A percentile compares a stretch with the other conserved stretches of the same genome.
Conservation (phyloP, 495 filamentous ascomycete genomes). For the Aspergillus saccharolyticus region DNA sequence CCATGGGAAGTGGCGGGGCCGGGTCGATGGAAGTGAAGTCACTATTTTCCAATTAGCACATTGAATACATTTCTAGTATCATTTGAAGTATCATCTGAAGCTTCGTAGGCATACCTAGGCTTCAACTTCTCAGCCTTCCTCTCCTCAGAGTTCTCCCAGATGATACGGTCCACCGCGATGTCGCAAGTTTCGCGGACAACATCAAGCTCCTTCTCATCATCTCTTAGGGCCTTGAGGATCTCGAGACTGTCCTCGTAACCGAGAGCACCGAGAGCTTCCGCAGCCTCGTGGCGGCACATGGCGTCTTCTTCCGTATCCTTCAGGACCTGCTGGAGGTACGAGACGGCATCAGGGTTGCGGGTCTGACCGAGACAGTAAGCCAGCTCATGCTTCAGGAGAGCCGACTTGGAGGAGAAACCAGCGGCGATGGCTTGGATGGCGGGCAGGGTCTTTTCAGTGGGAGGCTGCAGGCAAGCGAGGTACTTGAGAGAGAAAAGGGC, state of each 20-base stretch:
- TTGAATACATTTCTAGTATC: background rate
- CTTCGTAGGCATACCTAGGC: constrained; percentile 54
- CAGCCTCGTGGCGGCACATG: constrained; percentile 96
- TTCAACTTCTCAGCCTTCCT: constrained; percentile 68
- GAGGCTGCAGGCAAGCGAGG: constrained; percentile 65
- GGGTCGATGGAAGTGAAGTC: constrained; percentile 95
- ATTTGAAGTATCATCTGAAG: background rate
- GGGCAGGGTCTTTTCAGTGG: constrained; percentile 55
- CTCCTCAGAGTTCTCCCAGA: constrained; percentile 81
- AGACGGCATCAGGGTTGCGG: constrained; percentile 64
- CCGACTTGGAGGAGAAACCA: constrained; percentile 77
- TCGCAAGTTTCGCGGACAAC: constrained; percentile 95
- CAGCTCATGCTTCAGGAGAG: constrained; percentile 87
- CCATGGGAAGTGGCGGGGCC: constrained; percentile 76
- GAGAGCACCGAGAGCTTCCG: constrained; percentile 89
- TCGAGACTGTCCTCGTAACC: constrained; percentile 66
- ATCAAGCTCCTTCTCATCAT: constrained; percentile 63
- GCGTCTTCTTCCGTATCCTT: constrained; percentile 73
- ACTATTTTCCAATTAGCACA: constrained; percentile 40
- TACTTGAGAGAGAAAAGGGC: constrained; percentile 97
- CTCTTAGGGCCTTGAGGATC: constrained; percentile 63
- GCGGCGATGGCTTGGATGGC: constrained; percentile 93
- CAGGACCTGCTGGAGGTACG: constrained; percentile 71
- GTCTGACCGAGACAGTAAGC: constrained; percentile 97
- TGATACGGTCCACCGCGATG: constrained; percentile 87